These are phyloP conservation scores for Fusarium guadeloupense DNA, from an alignment of 2,329 filamentous ascomycete species.

Conservation along the genomic window DNA sequence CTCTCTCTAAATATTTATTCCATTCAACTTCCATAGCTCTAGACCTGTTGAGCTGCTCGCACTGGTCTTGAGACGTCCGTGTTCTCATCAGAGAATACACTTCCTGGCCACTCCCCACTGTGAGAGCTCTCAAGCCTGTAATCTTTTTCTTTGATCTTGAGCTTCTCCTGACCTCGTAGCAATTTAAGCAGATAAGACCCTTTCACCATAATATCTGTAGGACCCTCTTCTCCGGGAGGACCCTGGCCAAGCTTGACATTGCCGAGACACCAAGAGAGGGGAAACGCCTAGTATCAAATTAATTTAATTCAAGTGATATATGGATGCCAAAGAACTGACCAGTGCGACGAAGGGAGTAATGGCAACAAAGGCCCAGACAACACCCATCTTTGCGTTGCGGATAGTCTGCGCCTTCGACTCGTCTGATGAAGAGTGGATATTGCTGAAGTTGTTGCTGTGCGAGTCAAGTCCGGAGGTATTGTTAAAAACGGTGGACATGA, in stretches of 20 bases:
- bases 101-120: constrained; percentile 8
- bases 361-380: constrained; percentile 72
- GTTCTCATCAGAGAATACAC: neutral
- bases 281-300: constrained; percentile 35
- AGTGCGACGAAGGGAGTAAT: constrained; percentile 66
- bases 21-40: neutral
- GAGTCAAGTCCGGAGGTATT: constrained; percentile 55
- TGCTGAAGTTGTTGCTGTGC: constrained; percentile 37
- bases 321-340: constrained; percentile 38
- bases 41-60: constrained; percentile 13
- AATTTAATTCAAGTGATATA: neutral
- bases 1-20: neutral
- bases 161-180: constrained; percentile 28
- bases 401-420: constrained; percentile 25
- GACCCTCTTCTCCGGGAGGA: constrained; percentile 39
- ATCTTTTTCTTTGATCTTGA: constrained; percentile 22
- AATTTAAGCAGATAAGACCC: constrained; percentile 45
- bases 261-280: constrained; percentile 44
- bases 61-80: constrained; percentile 2
- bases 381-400: constrained; percentile 56
- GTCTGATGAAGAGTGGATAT: constrained; percentile 27
- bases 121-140: constrained; percentile 29
- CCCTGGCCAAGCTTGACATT: constrained; percentile 46
- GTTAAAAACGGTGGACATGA: constrained; percentile 76
- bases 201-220: constrained; percentile 42